These are phyloP conservation scores for Trichoderma koningii DNA, from an alignment of 2,329 filamentous ascomycete genomes.

Conservation along the genomic window DNA sequence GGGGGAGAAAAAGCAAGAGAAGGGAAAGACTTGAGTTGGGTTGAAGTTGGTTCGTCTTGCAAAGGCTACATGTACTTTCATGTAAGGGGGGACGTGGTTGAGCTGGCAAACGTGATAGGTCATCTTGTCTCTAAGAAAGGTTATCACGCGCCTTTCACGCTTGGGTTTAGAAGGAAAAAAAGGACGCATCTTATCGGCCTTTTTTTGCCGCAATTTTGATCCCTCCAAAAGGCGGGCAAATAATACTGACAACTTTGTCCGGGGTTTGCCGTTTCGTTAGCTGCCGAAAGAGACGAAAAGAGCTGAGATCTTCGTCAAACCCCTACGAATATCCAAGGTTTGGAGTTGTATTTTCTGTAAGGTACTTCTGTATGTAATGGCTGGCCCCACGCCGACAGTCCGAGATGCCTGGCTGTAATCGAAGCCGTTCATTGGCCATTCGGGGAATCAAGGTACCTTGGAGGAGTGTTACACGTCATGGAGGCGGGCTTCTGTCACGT, in stretches of 20 bases:
- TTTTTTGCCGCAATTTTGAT: background rate
- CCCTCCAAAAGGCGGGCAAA: background rate
- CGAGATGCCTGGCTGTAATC: background rate
- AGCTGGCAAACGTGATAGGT: conserved; percentile 14
- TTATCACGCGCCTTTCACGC: background rate
- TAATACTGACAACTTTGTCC: background rate
- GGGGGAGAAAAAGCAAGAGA: background rate
- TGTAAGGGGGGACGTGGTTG: conserved; percentile 10
- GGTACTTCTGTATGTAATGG: no score
- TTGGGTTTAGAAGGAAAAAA: no score
- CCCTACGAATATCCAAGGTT: background rate
- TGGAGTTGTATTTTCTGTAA: no score
- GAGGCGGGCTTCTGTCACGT: background rate
- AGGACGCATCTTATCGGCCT: no score
- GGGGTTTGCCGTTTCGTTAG: background rate
- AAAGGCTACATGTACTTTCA: background rate
- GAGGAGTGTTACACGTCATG: conserved; percentile 12
- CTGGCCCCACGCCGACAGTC: conserved; percentile 18
- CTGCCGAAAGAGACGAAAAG: background rate
- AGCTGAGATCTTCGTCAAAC: conserved; percentile 7
- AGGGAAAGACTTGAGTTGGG: background rate
- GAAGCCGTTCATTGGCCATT: conserved; percentile 4
- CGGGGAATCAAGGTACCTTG: background rate
- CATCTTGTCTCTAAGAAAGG: background rate
- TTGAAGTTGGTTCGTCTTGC: no score